A percentile compares a stretch with the other conserved stretches of the same genome.
Conservation (phyloP, 257 asterid species). For the Scutellaria galericulata region DNA sequence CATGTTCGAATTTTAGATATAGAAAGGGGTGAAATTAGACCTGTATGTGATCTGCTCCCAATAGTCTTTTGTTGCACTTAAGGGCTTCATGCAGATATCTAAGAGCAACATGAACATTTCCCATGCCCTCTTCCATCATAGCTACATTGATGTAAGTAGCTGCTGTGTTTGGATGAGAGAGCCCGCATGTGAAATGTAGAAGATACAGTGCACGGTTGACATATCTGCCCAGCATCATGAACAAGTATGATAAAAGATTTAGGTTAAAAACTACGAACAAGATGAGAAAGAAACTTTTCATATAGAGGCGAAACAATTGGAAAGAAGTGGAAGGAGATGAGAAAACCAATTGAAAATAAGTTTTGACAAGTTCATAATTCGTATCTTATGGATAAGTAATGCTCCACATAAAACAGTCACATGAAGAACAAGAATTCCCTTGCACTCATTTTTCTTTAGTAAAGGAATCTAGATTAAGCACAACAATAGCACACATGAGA, state of each 20-base stretch:
- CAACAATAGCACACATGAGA: too few relatives aligned
- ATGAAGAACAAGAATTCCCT: neutral
- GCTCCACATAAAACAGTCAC: slow-evolving; percentile 12
- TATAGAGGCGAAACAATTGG: neutral
- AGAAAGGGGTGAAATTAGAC: slow-evolving; percentile 46
- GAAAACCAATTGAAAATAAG: neutral
- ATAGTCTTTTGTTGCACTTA: slow-evolving; percentile 84
- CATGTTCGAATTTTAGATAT: slow-evolving; percentile 17
- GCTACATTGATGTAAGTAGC: slow-evolving; percentile 99
- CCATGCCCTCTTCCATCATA: slow-evolving; percentile 99
- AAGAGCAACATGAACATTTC: slow-evolving; percentile 97
- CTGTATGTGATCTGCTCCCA: slow-evolving; percentile 99
- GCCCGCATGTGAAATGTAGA: slow-evolving; percentile 96
- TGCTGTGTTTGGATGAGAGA: slow-evolving; percentile 99
- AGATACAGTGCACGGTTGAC: slow-evolving; percentile 98
- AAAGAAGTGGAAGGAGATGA: neutral
- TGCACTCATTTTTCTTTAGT: neutral
- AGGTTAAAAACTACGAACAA: slow-evolving; percentile 4
- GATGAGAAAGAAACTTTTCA: neutral
- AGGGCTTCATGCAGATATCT: slow-evolving; percentile 99
- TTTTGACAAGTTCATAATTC: neutral
- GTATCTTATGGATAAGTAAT: neutral
- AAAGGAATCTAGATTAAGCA: neutral
- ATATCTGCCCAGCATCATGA: slow-evolving; percentile 62
- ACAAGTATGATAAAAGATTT: slow-evolving; percentile 18